Percentiles rank a stretch among this genome's conserved stretches.
These are phyloP conservation scores for Codiaeum variegatum DNA, from an alignment of 441 rosid species.

Conservation along the genomic window DNA sequence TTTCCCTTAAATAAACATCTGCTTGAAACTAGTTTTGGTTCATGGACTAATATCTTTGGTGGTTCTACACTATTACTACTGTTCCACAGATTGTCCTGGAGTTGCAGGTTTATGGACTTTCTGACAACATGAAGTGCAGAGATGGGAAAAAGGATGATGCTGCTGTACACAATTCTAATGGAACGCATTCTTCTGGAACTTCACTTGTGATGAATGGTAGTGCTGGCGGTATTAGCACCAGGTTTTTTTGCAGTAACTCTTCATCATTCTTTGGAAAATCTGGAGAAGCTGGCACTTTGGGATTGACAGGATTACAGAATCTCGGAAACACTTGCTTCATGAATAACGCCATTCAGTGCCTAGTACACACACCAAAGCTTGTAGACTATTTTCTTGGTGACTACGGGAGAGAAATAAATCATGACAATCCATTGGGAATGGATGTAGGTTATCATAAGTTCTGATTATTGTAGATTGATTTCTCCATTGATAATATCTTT, in stretches of 20 bases:
- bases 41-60: slow-evolving; percentile 7
- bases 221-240: slow-evolving; percentile 29
- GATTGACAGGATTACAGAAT: slow-evolving; percentile 62
- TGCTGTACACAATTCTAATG: slow-evolving; percentile 26
- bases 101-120: slow-evolving; percentile 66
- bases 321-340: slow-evolving; percentile 83
- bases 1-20: neutral
- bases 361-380: slow-evolving; percentile 64
- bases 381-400: slow-evolving; percentile 70
- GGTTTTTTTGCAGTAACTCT: slow-evolving; percentile 24
- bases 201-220: slow-evolving; percentile 35
- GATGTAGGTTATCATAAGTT: slow-evolving; percentile 32
- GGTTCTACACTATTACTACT: neutral
- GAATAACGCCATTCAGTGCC: slow-evolving; percentile 71
- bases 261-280: slow-evolving; percentile 29
- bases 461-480: neutral
- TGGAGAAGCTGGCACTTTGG: slow-evolving; percentile 47
- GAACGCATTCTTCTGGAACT: slow-evolving; percentile 23
- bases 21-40: neutral
- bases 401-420: slow-evolving; percentile 55
- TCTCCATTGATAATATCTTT: neutral
- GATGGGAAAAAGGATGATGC: slow-evolving; percentile 42
- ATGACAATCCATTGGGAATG: slow-evolving; percentile 62
- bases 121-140: slow-evolving; percentile 42
- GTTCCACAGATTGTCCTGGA: slow-evolving; percentile 47